These are phyloP conservation scores for Aspergillus coremiiformis DNA, from an alignment of 495 filamentous ascomycete species.

Conservation along the genomic window DNA sequence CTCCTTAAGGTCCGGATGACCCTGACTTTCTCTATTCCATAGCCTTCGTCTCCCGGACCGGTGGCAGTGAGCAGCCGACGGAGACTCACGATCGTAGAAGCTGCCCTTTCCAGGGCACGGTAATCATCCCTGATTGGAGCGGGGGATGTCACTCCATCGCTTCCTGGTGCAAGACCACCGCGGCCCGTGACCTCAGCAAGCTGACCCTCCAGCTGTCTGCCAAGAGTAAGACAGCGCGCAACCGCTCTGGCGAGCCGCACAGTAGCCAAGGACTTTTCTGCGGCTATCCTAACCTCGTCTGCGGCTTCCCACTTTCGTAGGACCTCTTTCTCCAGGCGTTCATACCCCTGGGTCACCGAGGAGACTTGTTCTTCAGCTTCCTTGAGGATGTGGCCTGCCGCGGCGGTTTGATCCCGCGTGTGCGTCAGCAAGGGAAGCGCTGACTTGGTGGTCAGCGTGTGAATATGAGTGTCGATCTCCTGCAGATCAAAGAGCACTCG, in stretches of 20 bases:
- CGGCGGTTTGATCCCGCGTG: constrained; percentile 62
- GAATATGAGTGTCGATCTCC: constrained; percentile 93
- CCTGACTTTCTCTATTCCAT: constrained; percentile 64
- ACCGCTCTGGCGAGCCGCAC: constrained; percentile 72
- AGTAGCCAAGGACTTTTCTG: constrained; percentile 67
- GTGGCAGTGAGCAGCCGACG: constrained; percentile 61
- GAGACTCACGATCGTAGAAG: constrained; percentile 65
- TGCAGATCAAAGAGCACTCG: constrained; percentile 94
- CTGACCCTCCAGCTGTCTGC: constrained; percentile 81
- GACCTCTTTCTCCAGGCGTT: constrained; percentile 75
- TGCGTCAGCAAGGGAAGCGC: constrained; percentile 77
- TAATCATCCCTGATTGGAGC: constrained; percentile 57
- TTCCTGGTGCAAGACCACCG: constrained; percentile 10
- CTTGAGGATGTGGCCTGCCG: constrained; percentile 58
- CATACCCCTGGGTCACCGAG: constrained; percentile 73
- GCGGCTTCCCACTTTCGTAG: constrained; percentile 73
- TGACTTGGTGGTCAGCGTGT: constrained; percentile 75
- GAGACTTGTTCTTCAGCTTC: constrained; percentile 70
- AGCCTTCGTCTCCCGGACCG: constrained; percentile 61
- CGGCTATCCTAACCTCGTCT: constrained; percentile 64
- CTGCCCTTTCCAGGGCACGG: constrained; percentile 67
- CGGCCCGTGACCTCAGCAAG: constrained; percentile 52
- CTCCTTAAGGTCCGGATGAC: constrained; percentile 59
- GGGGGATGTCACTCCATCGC: constrained; percentile 8
- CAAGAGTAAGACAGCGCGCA: constrained; percentile 66